Base-by-base conservation (phyloP, 495 filamentous ascomycete genomes). In the Penicillium argentinense region DNA sequence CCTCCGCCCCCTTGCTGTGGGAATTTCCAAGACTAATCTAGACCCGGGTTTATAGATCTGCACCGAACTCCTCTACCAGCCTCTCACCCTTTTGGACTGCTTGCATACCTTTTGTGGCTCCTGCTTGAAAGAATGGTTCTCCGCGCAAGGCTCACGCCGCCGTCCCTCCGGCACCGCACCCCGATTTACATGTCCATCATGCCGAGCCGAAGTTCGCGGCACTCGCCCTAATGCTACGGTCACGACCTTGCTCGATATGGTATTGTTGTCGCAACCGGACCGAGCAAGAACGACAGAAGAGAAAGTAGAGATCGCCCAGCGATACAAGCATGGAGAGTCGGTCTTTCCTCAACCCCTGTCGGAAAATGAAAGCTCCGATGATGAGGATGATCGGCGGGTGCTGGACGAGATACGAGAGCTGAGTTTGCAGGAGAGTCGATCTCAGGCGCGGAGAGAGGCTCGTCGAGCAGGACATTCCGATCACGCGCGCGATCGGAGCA, bases 51-150 rank as follows among this genome's bases (percentile, higher is more conserved):
- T 14, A 22, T 52, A 97, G 92, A 97, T 98, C 54, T 98, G 93
- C 69, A 91, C 91, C 47, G 93, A 98, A 60, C 76, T 97, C 41
- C 87, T 98, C 50, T 95, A 89, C 73, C 88, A 96, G 63, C 93
- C 93, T 14, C 82, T 97, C 48, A 96, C 91, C 23, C 86, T 97
- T 48, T 88, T 98, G 62, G 89, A 97, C 74, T 98, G 93, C 64
- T 83, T 98, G 1, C 93, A 98, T 72, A 95, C 91, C 27, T 97
- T 93, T 71, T 97, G 93, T 72, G 93, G 89, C 45, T 85, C 87
- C 22, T 98, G 93, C 62, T 64, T 97, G 48, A 95, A 95, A 69
- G 84, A 91, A 68, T 97, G 93, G 93, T 98, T 98, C 70, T 54
- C 65, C 9, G 81, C 66, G 45, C 82, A 85, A 54, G 75, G 73